These are phyloP conservation scores for Ceratocystis ficicola DNA, from an alignment of 2,329 filamentous ascomycete genomes.

Conservation along the genomic window DNA sequence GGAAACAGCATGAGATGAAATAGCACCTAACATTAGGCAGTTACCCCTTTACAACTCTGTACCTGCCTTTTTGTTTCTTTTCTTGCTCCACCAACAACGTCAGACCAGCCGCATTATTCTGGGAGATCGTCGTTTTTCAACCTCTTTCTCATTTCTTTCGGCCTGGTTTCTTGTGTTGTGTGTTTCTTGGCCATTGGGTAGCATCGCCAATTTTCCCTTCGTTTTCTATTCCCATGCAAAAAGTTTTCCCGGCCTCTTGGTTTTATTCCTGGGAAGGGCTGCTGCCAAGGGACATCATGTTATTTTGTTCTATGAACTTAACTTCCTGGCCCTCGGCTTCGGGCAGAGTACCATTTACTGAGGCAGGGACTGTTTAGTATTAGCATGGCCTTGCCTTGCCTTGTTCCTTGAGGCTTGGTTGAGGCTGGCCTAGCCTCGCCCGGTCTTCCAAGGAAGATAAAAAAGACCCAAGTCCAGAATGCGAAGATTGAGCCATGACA, in stretches of 20 bases:
- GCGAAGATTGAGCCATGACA: not conserved
- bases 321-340: not conserved
- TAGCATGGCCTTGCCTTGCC: slow-evolving; percentile 1
- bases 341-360: not conserved
- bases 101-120: not conserved
- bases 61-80: slow-evolving; percentile 1
- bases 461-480: not conserved
- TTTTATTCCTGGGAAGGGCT: slow-evolving; percentile 1
- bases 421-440: not conserved
- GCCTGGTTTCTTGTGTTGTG: not conserved
- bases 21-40: not conserved
- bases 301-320: not conserved
- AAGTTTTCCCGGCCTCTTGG: not conserved
- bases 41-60: not conserved
- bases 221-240: not conserved
- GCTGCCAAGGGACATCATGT: not conserved
- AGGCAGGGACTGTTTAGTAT: slow-evolving; percentile 1
- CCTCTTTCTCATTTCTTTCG: not conserved
- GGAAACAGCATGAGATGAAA: not conserved
- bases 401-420: not conserved
- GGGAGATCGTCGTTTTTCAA: not conserved
- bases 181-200: not conserved
- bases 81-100: not conserved
- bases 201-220: not conserved
- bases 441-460: not conserved